phyloP scores from a whole-genome alignment of 2,329 filamentous ascomycete species.

The Penicillium palitans region DNA sequence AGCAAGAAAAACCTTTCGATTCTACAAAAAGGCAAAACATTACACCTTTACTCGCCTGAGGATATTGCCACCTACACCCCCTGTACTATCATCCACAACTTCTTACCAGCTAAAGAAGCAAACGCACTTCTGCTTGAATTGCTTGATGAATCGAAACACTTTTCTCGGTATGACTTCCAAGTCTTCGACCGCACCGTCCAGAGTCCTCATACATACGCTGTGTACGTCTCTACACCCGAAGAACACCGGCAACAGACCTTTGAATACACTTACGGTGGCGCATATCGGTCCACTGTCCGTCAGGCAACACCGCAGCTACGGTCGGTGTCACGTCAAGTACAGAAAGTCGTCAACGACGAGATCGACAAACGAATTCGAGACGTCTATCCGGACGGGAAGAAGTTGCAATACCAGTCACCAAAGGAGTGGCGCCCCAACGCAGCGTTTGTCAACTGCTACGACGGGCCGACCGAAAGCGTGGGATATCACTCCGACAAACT shows the following conservation, averaged over 20 bases:
- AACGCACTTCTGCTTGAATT: slow-evolving; percentile 74
- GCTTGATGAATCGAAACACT: slow-evolving; percentile 69
- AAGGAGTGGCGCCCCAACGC: slow-evolving; percentile 79
- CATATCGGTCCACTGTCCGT: slow-evolving; percentile 71
- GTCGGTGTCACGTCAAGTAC: slow-evolving; percentile 67
- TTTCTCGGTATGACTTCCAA: slow-evolving; percentile 72
- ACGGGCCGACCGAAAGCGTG: slow-evolving; percentile 75
- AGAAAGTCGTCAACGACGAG: slow-evolving; percentile 73
- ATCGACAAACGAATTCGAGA: slow-evolving; percentile 69
- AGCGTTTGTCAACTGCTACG: slow-evolving; percentile 92
- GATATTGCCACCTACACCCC: slow-evolving; percentile 83
- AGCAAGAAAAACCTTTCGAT: slow-evolving; percentile 35
- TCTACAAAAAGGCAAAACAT: slow-evolving; percentile 75
- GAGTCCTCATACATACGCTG: slow-evolving; percentile 78
- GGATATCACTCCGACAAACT: slow-evolving; percentile 92
- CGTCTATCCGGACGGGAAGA: slow-evolving; percentile 67
- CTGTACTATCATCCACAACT: slow-evolving; percentile 90
- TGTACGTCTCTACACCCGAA: slow-evolving; percentile 75
- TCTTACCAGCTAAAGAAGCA: slow-evolving; percentile 71
- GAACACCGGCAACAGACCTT: slow-evolving; percentile 70
- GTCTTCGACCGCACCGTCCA: slow-evolving; percentile 84
- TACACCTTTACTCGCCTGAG: slow-evolving; percentile 78
- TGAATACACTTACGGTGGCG: slow-evolving; percentile 85
- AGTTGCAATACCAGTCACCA: slow-evolving; percentile 75
- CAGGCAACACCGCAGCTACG: slow-evolving; percentile 73